phyloP scores from a whole-genome alignment of 306 rosid genomes.

The Malus orientalis region DNA sequence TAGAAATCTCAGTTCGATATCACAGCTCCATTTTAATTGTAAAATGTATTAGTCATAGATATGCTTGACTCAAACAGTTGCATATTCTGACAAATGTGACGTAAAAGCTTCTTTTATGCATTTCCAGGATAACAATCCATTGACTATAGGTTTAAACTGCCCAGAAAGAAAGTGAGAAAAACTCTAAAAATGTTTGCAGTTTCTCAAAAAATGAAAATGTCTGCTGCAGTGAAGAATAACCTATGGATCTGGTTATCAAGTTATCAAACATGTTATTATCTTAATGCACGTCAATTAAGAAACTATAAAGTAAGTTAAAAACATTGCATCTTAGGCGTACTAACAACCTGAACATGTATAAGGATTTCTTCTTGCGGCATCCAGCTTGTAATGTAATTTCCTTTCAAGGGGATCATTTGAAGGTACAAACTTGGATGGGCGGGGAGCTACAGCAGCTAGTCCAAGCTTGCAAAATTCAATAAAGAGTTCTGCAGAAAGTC shows the following conservation, averaged over 20 bases:
- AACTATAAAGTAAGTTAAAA: background rate
- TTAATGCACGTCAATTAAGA: background rate
- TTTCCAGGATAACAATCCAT: background rate
- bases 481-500: background rate
- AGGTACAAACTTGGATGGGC: slow-evolving; percentile 43
- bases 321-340: background rate
- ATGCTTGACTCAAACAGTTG: background rate
- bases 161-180: background rate
- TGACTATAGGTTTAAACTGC: background rate
- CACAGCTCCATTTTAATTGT: background rate
- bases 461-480: slow-evolving; percentile 53
- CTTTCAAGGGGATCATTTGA: slow-evolving; percentile 63
- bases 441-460: slow-evolving; percentile 63
- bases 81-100: background rate
- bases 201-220: background rate
- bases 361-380: slow-evolving; percentile 39
- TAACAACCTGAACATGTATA: too few species aligned
- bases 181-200: too few species aligned
- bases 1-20: background rate
- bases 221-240: background rate
- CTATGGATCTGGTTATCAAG: background rate
- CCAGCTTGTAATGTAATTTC: slow-evolving; percentile 52
- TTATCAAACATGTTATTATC: too few species aligned
- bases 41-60: background rate
- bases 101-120: background rate